Conservation (phyloP, 768 basidiomycete genomes). For the Clavulina sp. region DNA sequence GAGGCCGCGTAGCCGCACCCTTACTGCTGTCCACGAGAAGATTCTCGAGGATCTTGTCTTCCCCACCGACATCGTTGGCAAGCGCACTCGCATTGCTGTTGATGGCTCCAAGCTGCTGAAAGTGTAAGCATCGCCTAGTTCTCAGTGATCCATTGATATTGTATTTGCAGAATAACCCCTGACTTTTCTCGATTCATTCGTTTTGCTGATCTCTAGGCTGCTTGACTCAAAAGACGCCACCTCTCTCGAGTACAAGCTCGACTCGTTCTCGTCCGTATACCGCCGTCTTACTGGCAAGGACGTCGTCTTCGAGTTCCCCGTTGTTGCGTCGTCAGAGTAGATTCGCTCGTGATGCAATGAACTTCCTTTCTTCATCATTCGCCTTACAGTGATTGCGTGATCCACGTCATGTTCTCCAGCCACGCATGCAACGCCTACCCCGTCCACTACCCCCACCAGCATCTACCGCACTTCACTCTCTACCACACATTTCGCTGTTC, state of each 20-base stretch:
- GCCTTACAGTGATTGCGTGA: too few species aligned
- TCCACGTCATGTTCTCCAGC: too few species aligned
- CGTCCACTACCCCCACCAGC: too few species aligned
- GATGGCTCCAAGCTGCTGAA: slow-evolving; percentile 93
- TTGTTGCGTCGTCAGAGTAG: too few species aligned
- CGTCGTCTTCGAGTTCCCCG: slow-evolving; percentile 85
- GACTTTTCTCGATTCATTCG: too few species aligned
- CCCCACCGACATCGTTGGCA: slow-evolving; percentile 98
- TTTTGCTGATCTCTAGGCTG: too few species aligned
- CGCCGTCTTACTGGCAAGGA: slow-evolving; percentile 92
- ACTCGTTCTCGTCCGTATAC: slow-evolving; percentile 97
- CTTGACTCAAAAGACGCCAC: slow-evolving; percentile 97
- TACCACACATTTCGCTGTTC: too few species aligned
- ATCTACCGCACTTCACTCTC: too few species aligned
- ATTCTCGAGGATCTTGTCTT: slow-evolving; percentile 98
- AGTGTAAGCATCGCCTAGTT: slow-evolving; percentile 52
- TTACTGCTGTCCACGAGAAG: slow-evolving; percentile 94
- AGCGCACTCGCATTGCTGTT: slow-evolving; percentile 83
- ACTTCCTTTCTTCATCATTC: too few species aligned
- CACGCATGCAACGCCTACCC: too few species aligned
- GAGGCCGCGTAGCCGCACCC: slow-evolving; percentile 89
- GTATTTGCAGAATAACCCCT: slow-evolving; percentile 1
- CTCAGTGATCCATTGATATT: slow-evolving; percentile 8
- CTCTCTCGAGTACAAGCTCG: slow-evolving; percentile 98
- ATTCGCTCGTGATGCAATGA: too few species aligned